Conservation (phyloP, 345 rosid genomes). For the Euphorbia lathyris region DNA sequence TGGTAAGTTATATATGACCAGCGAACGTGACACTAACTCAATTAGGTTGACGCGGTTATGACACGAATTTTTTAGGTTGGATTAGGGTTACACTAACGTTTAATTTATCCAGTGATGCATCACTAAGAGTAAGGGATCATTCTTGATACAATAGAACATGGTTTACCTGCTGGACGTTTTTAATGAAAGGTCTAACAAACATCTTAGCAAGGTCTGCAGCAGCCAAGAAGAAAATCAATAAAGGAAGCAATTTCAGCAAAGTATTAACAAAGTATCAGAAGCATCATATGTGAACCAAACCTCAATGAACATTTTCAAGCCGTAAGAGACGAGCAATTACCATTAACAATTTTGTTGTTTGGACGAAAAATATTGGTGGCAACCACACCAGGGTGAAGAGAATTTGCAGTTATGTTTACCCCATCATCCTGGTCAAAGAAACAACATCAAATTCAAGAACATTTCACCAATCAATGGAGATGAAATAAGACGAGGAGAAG, state of each 20-base stretch:
- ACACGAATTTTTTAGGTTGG: no score
- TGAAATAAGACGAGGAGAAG: not conserved
- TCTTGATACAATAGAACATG: not conserved
- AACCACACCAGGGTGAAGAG: constrained; percentile 68
- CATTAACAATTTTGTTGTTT: constrained; percentile 24
- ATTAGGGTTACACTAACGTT: no score
- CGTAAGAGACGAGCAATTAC: constrained; percentile 19
- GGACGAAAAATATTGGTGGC: constrained; percentile 51
- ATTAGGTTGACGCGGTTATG: no score
- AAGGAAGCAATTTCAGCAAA: constrained; percentile 3
- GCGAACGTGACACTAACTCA: no score
- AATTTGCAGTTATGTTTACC: constrained; percentile 55
- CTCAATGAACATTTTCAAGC: not conserved
- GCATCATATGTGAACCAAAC: not conserved
- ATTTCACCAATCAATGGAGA: not conserved
- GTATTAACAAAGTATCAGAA: not conserved
- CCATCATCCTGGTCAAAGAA: constrained; percentile 47
- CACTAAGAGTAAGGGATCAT: not conserved
- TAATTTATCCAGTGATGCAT: not conserved
- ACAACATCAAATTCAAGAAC: not conserved
- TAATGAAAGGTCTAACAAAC: constrained; percentile 35
- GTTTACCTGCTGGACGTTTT: constrained; percentile 48
- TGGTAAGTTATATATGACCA: no score
- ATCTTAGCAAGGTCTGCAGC: constrained; percentile 35
- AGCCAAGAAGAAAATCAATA: constrained; percentile 8